A percentile compares a stretch with the other conserved stretches of the same genome.
Evolutionary conservation across 176 grass and related monocot species (phyloP).

Genomic region (Coix lacrymajobi): DNA sequence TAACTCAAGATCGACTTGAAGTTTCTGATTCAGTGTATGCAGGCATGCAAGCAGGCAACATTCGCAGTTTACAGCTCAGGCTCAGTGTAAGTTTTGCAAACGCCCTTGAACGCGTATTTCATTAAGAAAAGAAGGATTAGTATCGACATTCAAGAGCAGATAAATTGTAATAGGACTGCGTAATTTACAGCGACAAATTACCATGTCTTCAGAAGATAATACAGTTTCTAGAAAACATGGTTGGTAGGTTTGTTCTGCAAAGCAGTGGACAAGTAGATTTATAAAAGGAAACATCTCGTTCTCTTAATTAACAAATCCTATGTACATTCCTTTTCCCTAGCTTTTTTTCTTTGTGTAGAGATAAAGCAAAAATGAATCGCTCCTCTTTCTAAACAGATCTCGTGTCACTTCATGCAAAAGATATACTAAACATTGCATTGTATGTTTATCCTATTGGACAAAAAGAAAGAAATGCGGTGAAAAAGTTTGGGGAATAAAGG

Average conservation of each 20-base stretch:
- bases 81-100: not conserved
- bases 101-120: too few relatives aligned
- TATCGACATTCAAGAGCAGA: not conserved
- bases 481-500: not conserved
- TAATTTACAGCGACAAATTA: not conserved
- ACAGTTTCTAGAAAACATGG: not conserved
- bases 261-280: not conserved
- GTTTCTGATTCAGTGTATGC: not conserved
- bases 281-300: not conserved
- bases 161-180: not conserved
- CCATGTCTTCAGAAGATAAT: not conserved
- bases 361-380: conserved; percentile 29
- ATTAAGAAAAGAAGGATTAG: not conserved
- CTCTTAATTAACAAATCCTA: conserved; percentile 5
- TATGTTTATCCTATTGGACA: conserved; percentile 1
- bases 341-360: conserved; percentile 27
- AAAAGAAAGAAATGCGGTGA: not conserved
- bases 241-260: conserved; percentile 21
- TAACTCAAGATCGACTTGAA: not conserved
- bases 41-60: not conserved
- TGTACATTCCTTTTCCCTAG: not conserved
- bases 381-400: conserved; percentile 6
- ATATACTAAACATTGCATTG: conserved; percentile 3
- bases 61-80: not conserved
- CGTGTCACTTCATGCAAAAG: conserved; percentile 27